Evolutionary conservation across 2,329 filamentous ascomycete genomes (phyloP), one percentile per base, ranked within the genome.

Genomic region (Colletotrichum navitas): DNA sequence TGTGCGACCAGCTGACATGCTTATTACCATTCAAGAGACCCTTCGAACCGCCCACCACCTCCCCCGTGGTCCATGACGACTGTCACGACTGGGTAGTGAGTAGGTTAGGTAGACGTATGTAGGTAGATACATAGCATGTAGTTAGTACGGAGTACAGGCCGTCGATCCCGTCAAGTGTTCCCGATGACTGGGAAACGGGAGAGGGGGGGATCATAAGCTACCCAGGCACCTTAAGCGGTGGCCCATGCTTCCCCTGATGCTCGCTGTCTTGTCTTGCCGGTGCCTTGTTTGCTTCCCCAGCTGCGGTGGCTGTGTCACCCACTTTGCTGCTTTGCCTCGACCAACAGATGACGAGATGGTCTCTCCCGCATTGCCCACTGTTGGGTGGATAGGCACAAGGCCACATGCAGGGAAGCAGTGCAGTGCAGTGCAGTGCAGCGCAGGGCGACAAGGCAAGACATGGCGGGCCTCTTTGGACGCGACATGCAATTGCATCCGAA

Each of bases 261-360:
- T 63, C 60, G 32, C 16, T 29, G n/a, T 32, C 43, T 45, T 47
- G 45, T 10, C 24, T 29, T 58, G 39, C 45, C 58, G n/a, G n/a
- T 61, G 55, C 29, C 58, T n/a, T 56, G n/a, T 32, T 21, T 41
- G 29, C 43, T 21, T 64, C 41, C 39, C 32, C 55, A 60, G 39
- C 45, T 8, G 34, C 43, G 18, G 60, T 29, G 34, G 55, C 51
- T 26, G 21, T 56, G 39, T 45, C 62, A 41, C 47, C 65, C 65
- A 67, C 65, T 61, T 39, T 34, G 36, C 24, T 63, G 51, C 49
- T 43, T 32, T 29, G 66, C 24, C 45, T 34, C 51, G 68, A 43
- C 68, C 56, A 71, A 68, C 66, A 71, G 29, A 68, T 63, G 68
- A 63, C 68, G 56, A 71, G 58, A 68, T 65, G 26, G 11, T 14